Evolutionary conservation across 2,329 filamentous ascomycete genomes (phyloP), one percentile per base, ranked within the genome.

Genomic region (Colletotrichum caudatum): DNA sequence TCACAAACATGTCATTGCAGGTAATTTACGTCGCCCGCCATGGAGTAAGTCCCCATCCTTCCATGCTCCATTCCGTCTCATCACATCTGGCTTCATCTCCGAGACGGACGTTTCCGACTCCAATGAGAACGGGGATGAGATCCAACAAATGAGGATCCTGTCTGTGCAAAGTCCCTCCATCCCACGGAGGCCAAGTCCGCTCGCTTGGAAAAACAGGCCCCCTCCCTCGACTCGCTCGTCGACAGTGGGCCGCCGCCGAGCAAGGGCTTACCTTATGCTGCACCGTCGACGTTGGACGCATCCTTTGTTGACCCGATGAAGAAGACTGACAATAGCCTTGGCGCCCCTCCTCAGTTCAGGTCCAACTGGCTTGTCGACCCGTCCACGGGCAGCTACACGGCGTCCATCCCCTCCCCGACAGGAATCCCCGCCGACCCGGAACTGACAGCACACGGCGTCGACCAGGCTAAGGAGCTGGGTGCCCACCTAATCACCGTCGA

Each of bases 331-430:
- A 54, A 51, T 26, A 35, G 63, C 53, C 69, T 61, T 67, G 68
- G 53, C 58, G 26, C 39, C 51, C 54, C 66, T 37, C 11, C 35
- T 54, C 54, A 97, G 95, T 97, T 97, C 82, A 94, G 96, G 74
- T 92, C 93, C 74, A 94, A 93, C 80, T 98, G 95, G 94, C 89
- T 90, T 54, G 93, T 98, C 72, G 91, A 98, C 82, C 90, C 91
- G 57, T 84, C 87, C 73, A 95, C 93, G 48, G 95, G 96, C 64
- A 87, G 87, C 76, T 98, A 98, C 84, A 88, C 87, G 65, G 85
- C 92, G 33, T 86, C 86, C 70, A 90, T 96, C 75, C 90, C 87
- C 53, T 94, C 93, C 48, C 95, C 96, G 0, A 98, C 96, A 7
- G 93, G 93, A 64, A 94, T 97, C 74, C 88, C 95, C 5, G 92